These are phyloP conservation scores for Naegleria gruberi DNA, from an alignment of 208 protist genomes.

Conservation along the genomic window DNA sequence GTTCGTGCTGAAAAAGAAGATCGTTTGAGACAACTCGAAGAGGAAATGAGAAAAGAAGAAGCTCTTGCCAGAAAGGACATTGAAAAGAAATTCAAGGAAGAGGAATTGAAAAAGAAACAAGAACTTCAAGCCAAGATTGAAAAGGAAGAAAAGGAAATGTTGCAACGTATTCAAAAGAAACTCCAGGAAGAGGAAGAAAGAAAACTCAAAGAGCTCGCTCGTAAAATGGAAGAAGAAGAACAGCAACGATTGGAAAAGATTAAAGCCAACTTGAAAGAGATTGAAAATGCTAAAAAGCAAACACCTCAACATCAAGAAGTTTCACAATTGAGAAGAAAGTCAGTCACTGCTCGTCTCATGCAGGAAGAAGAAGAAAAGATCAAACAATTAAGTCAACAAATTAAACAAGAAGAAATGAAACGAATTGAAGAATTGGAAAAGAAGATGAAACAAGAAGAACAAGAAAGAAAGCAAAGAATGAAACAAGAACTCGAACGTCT, in stretches of 20 bases:
- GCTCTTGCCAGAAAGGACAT: not conserved
- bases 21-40: not conserved
- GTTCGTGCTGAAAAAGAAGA: not conserved
- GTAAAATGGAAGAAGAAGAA: not conserved
- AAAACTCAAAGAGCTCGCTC: not conserved
- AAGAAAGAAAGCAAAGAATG: not conserved
- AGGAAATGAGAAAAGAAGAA: not conserved
- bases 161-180: not conserved
- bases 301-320: not conserved
- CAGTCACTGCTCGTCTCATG: not conserved
- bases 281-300: not conserved
- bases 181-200: not conserved
- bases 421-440: conserved; percentile 4
- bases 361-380: not conserved
- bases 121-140: not conserved
- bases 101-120: not conserved
- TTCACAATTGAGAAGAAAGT: not conserved
- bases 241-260: not conserved
- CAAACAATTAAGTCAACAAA: not conserved
- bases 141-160: not conserved
- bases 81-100: not conserved
- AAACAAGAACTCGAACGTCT: not conserved
- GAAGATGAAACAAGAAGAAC: not conserved
- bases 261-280: not conserved
- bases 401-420: conserved; percentile 1